Evolutionary conservation across 2,329 filamentous ascomycete species (phyloP).

Genomic region (Diaporthe aspalathi): DNA sequence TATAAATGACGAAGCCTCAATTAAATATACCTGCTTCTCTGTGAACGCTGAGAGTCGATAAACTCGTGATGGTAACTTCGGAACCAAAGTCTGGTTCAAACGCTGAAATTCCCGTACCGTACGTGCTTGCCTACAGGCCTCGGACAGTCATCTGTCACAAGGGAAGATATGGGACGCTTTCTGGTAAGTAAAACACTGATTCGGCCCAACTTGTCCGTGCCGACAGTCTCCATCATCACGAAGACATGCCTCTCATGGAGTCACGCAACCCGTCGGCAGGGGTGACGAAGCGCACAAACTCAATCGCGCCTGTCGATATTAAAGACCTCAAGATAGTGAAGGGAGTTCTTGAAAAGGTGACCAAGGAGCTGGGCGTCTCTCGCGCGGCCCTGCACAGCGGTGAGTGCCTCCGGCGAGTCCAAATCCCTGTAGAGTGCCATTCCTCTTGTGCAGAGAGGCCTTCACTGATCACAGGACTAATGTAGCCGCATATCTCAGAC

Average conservation of each 20-base stretch:
- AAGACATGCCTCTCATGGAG: too few relatives aligned
- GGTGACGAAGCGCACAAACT: constrained; percentile 44
- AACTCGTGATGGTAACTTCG: too few relatives aligned
- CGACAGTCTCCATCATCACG: too few relatives aligned
- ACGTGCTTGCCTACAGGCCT: too few relatives aligned
- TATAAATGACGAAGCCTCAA: background rate
- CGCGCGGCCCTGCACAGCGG: constrained; percentile 58
- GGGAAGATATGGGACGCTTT: too few relatives aligned
- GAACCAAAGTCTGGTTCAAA: too few relatives aligned
- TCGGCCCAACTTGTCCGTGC: constrained; percentile 9
- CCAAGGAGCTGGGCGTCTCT: constrained; percentile 49
- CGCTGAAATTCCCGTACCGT: too few relatives aligned
- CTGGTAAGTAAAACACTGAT: background rate
- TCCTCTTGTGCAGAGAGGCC: background rate
- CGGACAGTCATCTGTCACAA: too few relatives aligned
- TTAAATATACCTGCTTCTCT: too few relatives aligned
- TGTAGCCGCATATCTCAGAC: constrained; percentile 7
- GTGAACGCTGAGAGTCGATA: too few relatives aligned
- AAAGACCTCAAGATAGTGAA: constrained; percentile 49
- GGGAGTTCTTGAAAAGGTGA: constrained; percentile 53
- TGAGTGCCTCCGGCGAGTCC: constrained; percentile 20
- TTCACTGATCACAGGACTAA: background rate
- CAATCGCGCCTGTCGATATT: constrained; percentile 52
- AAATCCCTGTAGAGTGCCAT: too few relatives aligned
- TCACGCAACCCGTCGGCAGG: constrained; percentile 49